Conservation (phyloP, 148 eudicot genomes). For the Beta vulgaris region DNA sequence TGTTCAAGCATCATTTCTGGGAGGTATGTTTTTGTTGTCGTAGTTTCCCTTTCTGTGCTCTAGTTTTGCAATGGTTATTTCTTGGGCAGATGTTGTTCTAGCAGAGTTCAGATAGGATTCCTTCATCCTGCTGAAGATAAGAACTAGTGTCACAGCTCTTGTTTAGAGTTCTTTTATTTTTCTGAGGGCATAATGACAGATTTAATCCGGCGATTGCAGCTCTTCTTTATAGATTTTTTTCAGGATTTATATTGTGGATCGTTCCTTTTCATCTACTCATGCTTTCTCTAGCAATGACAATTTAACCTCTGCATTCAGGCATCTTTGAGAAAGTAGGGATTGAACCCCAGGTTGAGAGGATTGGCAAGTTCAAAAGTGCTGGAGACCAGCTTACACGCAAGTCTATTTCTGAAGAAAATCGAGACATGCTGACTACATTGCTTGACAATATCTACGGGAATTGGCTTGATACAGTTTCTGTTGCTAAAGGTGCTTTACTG, state of each 20-base stretch:
- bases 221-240: not conserved
- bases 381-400: constrained; percentile 90
- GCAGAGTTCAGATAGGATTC: not conserved
- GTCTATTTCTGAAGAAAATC: constrained; percentile 79
- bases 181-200: not conserved
- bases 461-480: constrained; percentile 76
- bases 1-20: constrained; percentile 86
- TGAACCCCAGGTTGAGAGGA: constrained; percentile 91
- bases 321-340: constrained; percentile 84
- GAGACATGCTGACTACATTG: constrained; percentile 88
- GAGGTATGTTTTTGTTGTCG: constrained; percentile 51
- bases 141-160: not conserved
- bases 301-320: constrained; percentile 49
- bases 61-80: not conserved
- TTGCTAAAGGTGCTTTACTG: constrained; percentile 58
- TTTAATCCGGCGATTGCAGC: not conserved
- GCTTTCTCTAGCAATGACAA: not conserved
- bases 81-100: not conserved
- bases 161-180: not conserved
- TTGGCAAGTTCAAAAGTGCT: constrained; percentile 94
- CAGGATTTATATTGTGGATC: not conserved
- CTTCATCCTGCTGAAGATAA: not conserved
- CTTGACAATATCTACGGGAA: constrained; percentile 85
- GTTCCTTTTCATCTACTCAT: not conserved
- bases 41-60: constrained; percentile 3